A percentile compares a stretch with the other conserved stretches of the same genome.
phyloP scores from a whole-genome alignment of 1,284 basidiomycete species.

The Gomphus bonarii region DNA sequence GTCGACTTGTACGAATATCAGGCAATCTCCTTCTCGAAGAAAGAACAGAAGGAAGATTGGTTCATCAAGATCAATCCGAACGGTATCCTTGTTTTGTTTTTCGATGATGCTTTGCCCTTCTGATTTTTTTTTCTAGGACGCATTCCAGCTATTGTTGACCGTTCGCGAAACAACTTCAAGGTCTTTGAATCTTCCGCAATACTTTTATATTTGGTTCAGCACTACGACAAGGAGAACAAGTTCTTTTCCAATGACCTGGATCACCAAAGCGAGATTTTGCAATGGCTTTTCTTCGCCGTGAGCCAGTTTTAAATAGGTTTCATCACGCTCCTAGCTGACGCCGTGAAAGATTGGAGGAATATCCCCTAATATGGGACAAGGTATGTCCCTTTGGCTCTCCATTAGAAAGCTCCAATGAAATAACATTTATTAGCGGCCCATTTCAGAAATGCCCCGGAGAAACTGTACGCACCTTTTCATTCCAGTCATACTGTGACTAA shows the following conservation, averaged over 20 bases:
- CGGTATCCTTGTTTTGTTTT: not conserved
- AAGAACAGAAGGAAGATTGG: constrained; percentile 49
- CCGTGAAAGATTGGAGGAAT: constrained; percentile 48
- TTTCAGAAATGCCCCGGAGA: constrained; percentile 49
- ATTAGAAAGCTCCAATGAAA: not conserved
- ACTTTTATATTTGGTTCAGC: constrained; percentile 51
- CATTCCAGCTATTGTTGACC: constrained; percentile 49
- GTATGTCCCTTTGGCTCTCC: constrained; percentile 15
- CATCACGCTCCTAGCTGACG: not conserved
- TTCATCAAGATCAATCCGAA: constrained; percentile 29
- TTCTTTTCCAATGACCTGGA: constrained; percentile 38
- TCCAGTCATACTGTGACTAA: not conserved
- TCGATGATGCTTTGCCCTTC: not conserved
- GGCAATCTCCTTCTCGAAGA: constrained; percentile 38
- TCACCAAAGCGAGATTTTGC: constrained; percentile 46
- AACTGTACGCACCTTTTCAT: constrained; percentile 21
- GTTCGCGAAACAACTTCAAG: constrained; percentile 37
- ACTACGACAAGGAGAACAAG: constrained; percentile 47
- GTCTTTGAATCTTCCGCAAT: constrained; percentile 67
- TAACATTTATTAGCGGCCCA: constrained; percentile 32
- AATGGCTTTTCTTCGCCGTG: constrained; percentile 61
- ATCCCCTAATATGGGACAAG: constrained; percentile 70
- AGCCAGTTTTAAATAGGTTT: constrained; percentile 11
- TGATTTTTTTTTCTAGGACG: constrained; percentile 38
- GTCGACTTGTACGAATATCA: constrained; percentile 48